These are phyloP conservation scores for Hygrophoropsis aurantiaca DNA, from an alignment of 768 basidiomycete species.

Conservation along the genomic window DNA sequence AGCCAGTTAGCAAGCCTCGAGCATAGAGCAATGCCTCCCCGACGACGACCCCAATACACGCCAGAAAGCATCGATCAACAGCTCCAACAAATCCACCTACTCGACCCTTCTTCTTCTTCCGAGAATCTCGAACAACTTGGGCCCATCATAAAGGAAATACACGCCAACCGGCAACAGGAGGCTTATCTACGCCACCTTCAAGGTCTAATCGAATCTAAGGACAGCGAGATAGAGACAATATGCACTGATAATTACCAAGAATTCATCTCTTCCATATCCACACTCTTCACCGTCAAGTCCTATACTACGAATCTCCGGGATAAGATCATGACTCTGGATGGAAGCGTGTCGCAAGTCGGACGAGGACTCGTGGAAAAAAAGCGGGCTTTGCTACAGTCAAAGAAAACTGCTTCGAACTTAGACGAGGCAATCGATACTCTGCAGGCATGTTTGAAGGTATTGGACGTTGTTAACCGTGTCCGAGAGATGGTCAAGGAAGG, in stretches of 20 bases:
- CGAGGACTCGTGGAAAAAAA: slow-evolving; percentile 92
- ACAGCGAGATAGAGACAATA: slow-evolving; percentile 93
- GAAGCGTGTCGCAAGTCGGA: slow-evolving; percentile 86
- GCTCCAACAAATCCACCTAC: slow-evolving; percentile 86
- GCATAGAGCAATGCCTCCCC: slow-evolving; percentile 62
- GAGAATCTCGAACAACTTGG: slow-evolving; percentile 96
- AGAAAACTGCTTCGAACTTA: slow-evolving; percentile 90
- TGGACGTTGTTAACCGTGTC: slow-evolving; percentile 92
- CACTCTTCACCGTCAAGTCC: slow-evolving; percentile 91
- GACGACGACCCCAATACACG: slow-evolving; percentile 69
- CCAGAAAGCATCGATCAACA: slow-evolving; percentile 88
- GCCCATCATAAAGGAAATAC: slow-evolving; percentile 92
- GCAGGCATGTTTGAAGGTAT: slow-evolving; percentile 86
- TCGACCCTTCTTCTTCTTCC: slow-evolving; percentile 83
- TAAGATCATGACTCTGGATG: slow-evolving; percentile 86
- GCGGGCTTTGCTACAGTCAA: slow-evolving; percentile 81
- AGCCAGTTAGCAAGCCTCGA: slow-evolving; percentile 16
- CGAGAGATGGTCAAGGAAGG: slow-evolving; percentile 91
- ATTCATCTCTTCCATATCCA: slow-evolving; percentile 96
- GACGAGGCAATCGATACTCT: slow-evolving; percentile 97
- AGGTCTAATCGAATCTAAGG: slow-evolving; percentile 90
- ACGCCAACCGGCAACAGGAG: slow-evolving; percentile 85
- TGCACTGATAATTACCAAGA: slow-evolving; percentile 97
- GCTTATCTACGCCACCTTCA: slow-evolving; percentile 84
- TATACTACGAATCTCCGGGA: slow-evolving; percentile 94